phyloP scores from a whole-genome alignment of 163 green algal species.

The Smithsoniella earleae region DNA sequence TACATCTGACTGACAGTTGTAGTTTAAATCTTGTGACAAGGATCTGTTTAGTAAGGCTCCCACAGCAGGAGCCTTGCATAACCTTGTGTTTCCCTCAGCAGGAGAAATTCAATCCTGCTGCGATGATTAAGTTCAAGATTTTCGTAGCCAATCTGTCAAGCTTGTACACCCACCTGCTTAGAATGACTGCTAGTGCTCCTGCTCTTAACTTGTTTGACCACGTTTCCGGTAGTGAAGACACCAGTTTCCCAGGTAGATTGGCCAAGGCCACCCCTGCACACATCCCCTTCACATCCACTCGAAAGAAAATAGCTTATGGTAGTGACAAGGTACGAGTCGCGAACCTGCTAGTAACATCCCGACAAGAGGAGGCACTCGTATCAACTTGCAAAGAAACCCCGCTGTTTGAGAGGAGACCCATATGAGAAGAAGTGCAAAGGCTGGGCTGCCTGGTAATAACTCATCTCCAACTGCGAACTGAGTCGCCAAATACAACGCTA shows the following conservation, averaged over 20 bases:
- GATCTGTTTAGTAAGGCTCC: no score
- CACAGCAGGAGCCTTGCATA: no score
- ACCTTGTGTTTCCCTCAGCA: no score
- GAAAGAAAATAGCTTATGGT: no score
- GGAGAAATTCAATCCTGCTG: no score
- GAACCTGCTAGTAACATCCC: not conserved
- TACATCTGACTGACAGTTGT: no score
- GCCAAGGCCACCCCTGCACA: not conserved
- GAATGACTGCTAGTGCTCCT: conserved; percentile 13
- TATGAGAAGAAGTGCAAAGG: not conserved
- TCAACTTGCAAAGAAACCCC: not conserved
- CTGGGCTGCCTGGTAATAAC: not conserved
- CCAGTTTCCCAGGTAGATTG: conserved; percentile 6
- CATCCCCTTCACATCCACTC: no score
- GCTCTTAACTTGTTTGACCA: not conserved
- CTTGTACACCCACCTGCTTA: no score
- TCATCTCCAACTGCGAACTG: not conserved
- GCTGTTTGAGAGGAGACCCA: not conserved
- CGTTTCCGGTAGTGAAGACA: not conserved
- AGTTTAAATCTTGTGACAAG: no score
- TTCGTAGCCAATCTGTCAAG: no score
- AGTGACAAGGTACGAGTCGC: no score
- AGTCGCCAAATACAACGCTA: not conserved
- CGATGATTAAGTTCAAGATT: no score
- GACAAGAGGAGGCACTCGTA: not conserved